Evolutionary conservation across 805 yeast species (phyloP).

Genomic region (Ogataea neopini): DNA sequence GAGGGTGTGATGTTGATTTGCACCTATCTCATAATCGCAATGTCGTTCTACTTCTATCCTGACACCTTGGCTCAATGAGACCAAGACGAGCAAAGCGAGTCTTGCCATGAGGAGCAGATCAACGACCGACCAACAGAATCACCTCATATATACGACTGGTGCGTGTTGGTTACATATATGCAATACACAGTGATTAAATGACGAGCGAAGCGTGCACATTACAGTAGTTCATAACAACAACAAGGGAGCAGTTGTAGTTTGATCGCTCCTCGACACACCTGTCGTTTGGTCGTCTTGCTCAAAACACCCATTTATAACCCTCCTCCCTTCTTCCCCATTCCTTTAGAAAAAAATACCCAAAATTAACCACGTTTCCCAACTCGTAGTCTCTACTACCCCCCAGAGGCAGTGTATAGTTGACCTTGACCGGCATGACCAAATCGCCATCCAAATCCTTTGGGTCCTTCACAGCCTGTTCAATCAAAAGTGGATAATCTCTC

Average conservation of each 20-base stretch:
- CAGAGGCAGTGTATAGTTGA: slow-evolving; percentile 13
- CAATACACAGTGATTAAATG: too few species aligned
- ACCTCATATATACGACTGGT: too few species aligned
- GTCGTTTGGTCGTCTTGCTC: background rate
- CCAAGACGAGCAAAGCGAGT: too few species aligned
- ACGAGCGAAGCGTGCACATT: too few species aligned
- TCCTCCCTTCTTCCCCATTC: slow-evolving; percentile 21
- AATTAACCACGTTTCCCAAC: slow-evolving; percentile 21
- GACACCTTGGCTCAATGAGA: slow-evolving; percentile 39
- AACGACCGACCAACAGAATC: too few species aligned
- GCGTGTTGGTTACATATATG: too few species aligned
- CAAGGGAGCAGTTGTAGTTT: too few species aligned
- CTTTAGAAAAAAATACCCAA: slow-evolving; percentile 24
- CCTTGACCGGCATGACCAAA: slow-evolving; percentile 6
- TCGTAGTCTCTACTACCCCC: slow-evolving; percentile 10
- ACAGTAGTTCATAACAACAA: too few species aligned
- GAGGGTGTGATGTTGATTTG: slow-evolving; percentile 93
- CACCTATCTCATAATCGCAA: slow-evolving; percentile 81
- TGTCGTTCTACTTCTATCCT: slow-evolving; percentile 90
- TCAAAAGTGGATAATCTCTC: slow-evolving; percentile 18
- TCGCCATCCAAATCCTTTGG: slow-evolving; percentile 2
- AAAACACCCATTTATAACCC: slow-evolving; percentile 21
- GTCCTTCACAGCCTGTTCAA: slow-evolving; percentile 10
- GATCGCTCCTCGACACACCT: too few species aligned
- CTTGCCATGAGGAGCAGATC: too few species aligned